Evolutionary conservation across 768 basidiomycete genomes (phyloP).

Genomic region (Austroboletus eburneus): DNA sequence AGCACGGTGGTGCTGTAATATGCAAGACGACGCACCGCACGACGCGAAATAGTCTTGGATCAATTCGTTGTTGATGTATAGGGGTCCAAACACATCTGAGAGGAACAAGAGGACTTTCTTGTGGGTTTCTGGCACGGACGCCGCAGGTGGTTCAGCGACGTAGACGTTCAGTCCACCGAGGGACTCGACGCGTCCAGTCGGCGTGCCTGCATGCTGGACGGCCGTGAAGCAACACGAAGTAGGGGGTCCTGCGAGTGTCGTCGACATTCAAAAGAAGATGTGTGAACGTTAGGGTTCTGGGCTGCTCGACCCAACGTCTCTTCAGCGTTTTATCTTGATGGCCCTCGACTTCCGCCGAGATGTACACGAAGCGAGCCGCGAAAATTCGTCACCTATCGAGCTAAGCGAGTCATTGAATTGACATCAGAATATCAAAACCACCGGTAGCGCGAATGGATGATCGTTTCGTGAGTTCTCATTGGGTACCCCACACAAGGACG

Average conservation of each 20-base stretch:
- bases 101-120: slow-evolving; percentile 51
- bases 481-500: too few species aligned
- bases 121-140: slow-evolving; percentile 17
- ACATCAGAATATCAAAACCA: too few species aligned
- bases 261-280: slow-evolving; percentile 12
- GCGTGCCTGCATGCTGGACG: slow-evolving; percentile 47
- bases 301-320: too few species aligned
- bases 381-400: too few species aligned
- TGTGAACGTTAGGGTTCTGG: too few species aligned
- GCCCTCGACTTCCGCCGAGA: too few species aligned
- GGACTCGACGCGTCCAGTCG: slow-evolving; percentile 38
- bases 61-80: slow-evolving; percentile 52
- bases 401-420: too few species aligned
- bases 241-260: slow-evolving; percentile 38
- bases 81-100: slow-evolving; percentile 52
- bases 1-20: not conserved
- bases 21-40: too few species aligned
- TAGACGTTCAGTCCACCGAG: slow-evolving; percentile 53
- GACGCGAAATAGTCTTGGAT: slow-evolving; percentile 58
- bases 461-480: too few species aligned
- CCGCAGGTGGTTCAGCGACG: slow-evolving; percentile 42
- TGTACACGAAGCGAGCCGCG: too few species aligned
- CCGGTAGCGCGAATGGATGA: too few species aligned
- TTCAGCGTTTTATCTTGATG: too few species aligned
- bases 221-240: slow-evolving; percentile 46